Evolutionary conservation across 345 rosid genomes (phyloP).

Genomic region (Viola odorata): DNA sequence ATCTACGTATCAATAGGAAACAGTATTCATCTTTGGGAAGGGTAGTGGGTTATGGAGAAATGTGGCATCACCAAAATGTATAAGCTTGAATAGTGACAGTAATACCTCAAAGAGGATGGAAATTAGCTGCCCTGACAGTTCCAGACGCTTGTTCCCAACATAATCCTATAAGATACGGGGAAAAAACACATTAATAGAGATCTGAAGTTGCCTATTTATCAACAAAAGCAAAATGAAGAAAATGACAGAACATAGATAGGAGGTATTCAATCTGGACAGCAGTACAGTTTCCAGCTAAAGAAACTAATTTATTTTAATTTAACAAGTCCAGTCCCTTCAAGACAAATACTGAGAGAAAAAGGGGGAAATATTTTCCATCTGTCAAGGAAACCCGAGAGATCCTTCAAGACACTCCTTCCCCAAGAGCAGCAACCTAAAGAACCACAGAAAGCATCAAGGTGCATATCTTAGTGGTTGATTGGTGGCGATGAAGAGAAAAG

Average conservation of each 20-base stretch:
- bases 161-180: conserved; percentile 59
- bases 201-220: not conserved
- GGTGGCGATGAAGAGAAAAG: not conserved
- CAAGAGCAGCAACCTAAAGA: conserved; percentile 33
- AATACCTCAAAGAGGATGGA: conserved; percentile 92
- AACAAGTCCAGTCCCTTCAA: too few species aligned
- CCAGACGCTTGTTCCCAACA: conserved; percentile 93
- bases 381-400: too few species aligned
- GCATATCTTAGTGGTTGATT: not conserved
- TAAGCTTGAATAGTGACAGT: conserved; percentile 5
- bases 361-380: too few species aligned
- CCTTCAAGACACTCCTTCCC: conserved; percentile 27
- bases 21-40: too few species aligned
- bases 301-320: too few species aligned
- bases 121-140: conserved; percentile 84
- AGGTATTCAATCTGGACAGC: too few species aligned
- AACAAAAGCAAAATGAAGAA: not conserved
- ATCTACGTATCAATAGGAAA: too few species aligned
- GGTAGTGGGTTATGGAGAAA: too few species aligned
- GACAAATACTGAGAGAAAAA: too few species aligned
- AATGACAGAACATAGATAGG: too few species aligned
- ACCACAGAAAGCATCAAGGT: conserved; percentile 9
- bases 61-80: not conserved
- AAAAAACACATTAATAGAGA: not conserved
- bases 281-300: too few species aligned